Percentiles rank a stretch among this genome's conserved stretches.
Evolutionary conservation across 495 filamentous ascomycete genomes (phyloP).

Genomic region (Neurospora cerealis): DNA sequence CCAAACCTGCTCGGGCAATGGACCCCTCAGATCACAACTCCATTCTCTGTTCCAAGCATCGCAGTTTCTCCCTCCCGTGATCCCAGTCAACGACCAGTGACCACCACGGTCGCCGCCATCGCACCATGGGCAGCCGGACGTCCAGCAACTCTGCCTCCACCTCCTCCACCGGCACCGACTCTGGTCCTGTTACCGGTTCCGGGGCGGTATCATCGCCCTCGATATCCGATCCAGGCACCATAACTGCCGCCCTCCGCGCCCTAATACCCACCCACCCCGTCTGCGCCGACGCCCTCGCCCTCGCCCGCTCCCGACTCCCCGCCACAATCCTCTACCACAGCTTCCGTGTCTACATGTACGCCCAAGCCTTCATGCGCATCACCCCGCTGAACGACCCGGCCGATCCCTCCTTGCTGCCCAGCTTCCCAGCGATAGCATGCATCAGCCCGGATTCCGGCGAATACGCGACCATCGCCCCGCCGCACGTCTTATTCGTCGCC

Average conservation of each 20-base stretch:
- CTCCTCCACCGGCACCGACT: constrained; percentile 6
- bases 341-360: constrained; percentile 35
- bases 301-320: constrained; percentile 22
- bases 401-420: background rate
- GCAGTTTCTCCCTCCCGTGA: too few relatives aligned
- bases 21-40: background rate
- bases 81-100: background rate
- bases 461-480: constrained; percentile 4
- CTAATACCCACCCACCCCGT: constrained; percentile 17
- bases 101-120: background rate
- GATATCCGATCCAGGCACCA: constrained; percentile 1
- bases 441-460: constrained; percentile 1
- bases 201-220: background rate
- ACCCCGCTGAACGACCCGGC: background rate
- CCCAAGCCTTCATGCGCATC: constrained; percentile 19
- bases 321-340: constrained; percentile 36
- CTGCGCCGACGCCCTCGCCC: constrained; percentile 18
- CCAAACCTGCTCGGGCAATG: background rate
- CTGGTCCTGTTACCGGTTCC: background rate
- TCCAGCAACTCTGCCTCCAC: background rate
- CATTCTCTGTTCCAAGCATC: background rate
- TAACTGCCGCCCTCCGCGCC: constrained; percentile 17
- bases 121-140: background rate
- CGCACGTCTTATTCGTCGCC: constrained; percentile 26
- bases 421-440: background rate